Percentiles rank a stretch among this genome's conserved stretches.
Evolutionary conservation across 305 asterid genomes (phyloP).

Genomic region (Petunia hybrid): DNA sequence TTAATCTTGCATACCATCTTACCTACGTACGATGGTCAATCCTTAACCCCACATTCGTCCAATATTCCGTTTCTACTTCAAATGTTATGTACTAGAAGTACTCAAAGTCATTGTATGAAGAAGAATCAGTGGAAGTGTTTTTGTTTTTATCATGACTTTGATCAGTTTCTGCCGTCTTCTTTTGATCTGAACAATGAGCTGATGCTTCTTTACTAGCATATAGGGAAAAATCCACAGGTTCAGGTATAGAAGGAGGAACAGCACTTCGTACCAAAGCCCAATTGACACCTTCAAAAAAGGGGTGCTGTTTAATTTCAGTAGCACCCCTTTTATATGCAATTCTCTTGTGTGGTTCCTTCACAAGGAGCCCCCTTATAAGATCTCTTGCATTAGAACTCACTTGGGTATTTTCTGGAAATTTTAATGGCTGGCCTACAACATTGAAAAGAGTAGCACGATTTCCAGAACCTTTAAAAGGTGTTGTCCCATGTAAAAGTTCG

Average conservation of each 20-base stretch:
- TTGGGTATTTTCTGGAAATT: constrained; percentile 75
- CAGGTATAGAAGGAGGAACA: constrained; percentile 74
- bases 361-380: constrained; percentile 75
- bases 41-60: neutral
- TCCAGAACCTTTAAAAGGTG: constrained; percentile 89
- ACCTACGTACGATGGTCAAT: neutral
- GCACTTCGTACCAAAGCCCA: constrained; percentile 90
- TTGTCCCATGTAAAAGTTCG: constrained; percentile 83
- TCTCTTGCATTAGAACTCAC: constrained; percentile 67
- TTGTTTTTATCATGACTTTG: constrained; percentile 46
- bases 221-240: constrained; percentile 65
- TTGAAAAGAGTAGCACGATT: constrained; percentile 79
- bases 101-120: constrained; percentile 76
- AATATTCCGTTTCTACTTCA: neutral
- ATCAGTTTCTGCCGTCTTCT: constrained; percentile 62
- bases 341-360: constrained; percentile 83
- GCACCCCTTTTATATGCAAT: constrained; percentile 91
- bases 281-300: constrained; percentile 88
- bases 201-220: constrained; percentile 56
- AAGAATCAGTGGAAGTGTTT: constrained; percentile 42
- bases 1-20: neutral
- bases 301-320: constrained; percentile 89
- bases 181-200: constrained; percentile 48
- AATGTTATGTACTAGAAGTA: constrained; percentile 51
- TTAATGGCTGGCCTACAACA: constrained; percentile 80